Percentiles rank a stretch among this genome's conserved stretches.
These are phyloP conservation scores for Pseudogymnoascus sp. DNA, from an alignment of 2,329 filamentous ascomycete genomes.

Conservation along the genomic window DNA sequence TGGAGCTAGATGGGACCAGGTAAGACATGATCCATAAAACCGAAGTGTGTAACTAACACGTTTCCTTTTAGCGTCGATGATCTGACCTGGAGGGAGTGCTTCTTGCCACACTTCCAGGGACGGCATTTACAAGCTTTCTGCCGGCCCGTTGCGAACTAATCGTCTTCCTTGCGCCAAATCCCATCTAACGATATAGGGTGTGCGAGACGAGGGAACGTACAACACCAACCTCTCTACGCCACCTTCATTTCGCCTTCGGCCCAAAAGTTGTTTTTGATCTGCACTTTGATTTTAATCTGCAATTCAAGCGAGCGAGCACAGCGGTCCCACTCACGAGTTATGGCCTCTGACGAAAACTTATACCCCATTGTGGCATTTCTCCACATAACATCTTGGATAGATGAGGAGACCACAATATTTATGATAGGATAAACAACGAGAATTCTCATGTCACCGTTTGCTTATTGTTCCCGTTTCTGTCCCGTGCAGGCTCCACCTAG, in stretches of 20 bases:
- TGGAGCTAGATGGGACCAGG: constrained; percentile 24
- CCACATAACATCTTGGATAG: neutral
- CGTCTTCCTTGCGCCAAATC: neutral
- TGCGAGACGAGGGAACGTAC: neutral
- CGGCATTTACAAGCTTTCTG: constrained; percentile 22
- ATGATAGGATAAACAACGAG: neutral
- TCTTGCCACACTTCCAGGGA: constrained; percentile 19
- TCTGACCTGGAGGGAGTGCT: constrained; percentile 27
- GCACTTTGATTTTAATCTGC: neutral
- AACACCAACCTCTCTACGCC: neutral
- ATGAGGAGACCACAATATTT: neutral
- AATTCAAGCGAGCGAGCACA: neutral
- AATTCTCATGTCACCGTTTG: neutral
- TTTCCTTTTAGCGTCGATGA: constrained; percentile 17
- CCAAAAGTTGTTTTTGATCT: neutral
- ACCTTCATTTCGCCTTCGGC: neutral
- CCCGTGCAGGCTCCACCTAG: neutral
- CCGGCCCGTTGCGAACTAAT: constrained; percentile 11
- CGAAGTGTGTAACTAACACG: neutral
- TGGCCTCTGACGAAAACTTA: neutral
- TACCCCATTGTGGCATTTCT: neutral
- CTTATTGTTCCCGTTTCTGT: neutral
- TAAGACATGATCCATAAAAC: neutral
- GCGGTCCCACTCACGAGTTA: neutral
- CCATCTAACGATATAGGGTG: neutral